Evolutionary conservation across 139 green algal species (phyloP).

Genomic region (Chlorella sp.): DNA sequence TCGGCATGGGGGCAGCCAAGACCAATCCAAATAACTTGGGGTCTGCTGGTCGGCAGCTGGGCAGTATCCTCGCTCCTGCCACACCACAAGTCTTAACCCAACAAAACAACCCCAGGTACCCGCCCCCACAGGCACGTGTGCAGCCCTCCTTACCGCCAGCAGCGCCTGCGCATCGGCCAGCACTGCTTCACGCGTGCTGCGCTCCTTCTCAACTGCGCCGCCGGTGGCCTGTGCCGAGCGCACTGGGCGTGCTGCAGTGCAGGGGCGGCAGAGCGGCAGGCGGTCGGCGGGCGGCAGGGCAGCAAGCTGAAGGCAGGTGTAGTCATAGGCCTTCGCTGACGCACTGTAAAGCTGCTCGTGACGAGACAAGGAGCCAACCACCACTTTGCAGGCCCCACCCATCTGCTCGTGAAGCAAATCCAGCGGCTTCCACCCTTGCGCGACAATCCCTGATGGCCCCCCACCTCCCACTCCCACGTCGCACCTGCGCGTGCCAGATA

Average conservation of each 20-base stretch:
- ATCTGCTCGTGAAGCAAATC: no score
- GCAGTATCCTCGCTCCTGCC: no score
- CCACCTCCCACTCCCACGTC: neutral
- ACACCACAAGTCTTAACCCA: no score
- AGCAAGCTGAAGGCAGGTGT: neutral
- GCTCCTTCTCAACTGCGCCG: conserved; percentile 30
- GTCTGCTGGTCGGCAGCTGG: no score
- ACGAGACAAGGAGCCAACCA: no score
- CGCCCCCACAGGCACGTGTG: no score
- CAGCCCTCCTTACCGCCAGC: conserved; percentile 74
- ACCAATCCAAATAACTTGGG: no score
- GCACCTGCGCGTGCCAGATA: conserved; percentile 48
- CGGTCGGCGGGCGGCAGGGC: neutral
- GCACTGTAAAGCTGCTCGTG: neutral
- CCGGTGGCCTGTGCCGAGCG: conserved; percentile 49
- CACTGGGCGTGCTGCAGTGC: conserved; percentile 31
- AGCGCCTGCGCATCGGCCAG: conserved; percentile 82
- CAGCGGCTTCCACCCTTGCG: no score
- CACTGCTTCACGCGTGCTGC: conserved; percentile 55
- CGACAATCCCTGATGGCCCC: no score
- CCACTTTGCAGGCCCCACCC: no score
- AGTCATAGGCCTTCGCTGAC: neutral
- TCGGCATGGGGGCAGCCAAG: no score
- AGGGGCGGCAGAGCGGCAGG: neutral
- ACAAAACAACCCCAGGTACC: no score